Base-by-base conservation (phyloP, 108 stramenopile species). In the Nitzschia inconspicua region DNA sequence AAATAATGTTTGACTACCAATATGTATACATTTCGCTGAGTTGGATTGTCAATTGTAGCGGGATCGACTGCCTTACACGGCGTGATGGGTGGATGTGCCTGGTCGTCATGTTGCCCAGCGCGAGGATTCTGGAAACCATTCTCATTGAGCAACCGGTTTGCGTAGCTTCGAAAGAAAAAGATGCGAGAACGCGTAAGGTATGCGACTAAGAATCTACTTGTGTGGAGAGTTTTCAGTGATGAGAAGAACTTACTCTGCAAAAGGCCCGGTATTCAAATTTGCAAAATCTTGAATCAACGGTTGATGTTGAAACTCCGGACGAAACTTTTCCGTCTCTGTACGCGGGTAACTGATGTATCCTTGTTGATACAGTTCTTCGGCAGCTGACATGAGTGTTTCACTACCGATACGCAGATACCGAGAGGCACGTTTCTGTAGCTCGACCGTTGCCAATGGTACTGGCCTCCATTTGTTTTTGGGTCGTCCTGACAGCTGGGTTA, bases 1-100 rank as follows among this genome's bases (percentile, higher is more conserved):
- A 99, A 73, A 57, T 98, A 99, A 56, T 99, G 98, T 60, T 96
- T 89, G 16, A 85, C 85, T 11, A 99, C 80, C 32, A 98, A 78
- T 31, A 75, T 84, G 65, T 98, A 99, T 13, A 98, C 73, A 22
- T 74, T 79, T 42, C 84, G 49, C 63, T 95, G 87, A 5, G 66
- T 78, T 2, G 74, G 61, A 63, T 91, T 82, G 22, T 44, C 44
- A 63, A 96, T 87, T n/a, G 84, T 56, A 25, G 68, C 49, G 0
- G 91, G 91, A 65, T 88, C 88, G 3, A 95, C 97, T 26, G 83
- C 91, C 61, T 96, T 96, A 37, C 89, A 93, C 4, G 98, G 98
- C 44, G 97, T 96, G 70, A 99, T 99, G 48, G 98, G 97, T 37
- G 98, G 97, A 70, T 99, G 98, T 2, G 98, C 98, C 39, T 97